Evolutionary conservation across 2,329 filamentous ascomycete genomes (phyloP), one percentile per base, ranked within the genome.

Genomic region (Verticillium nonalfalfae): DNA sequence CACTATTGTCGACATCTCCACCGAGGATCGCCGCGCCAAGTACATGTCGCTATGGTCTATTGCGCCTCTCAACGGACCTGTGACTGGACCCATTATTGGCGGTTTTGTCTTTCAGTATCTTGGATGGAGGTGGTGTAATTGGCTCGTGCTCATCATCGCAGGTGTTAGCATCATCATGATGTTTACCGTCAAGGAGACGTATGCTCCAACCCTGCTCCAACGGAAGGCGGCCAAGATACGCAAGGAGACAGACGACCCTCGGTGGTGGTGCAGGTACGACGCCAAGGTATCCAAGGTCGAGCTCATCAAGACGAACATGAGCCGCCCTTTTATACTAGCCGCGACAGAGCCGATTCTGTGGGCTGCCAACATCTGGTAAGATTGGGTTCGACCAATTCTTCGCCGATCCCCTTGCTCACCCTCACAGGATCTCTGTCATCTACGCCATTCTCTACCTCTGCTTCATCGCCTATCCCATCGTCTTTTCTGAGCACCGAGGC

Each of bases 371-470:
- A 68, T 84, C 15, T 86, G 90, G 88, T 89, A 69, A 4, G 35
- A 5, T 7, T 68, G 80, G 60, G 15, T 18, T 56, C 15, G 4
- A 7, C 4, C 9, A 3, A 33, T 31, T 31, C 36, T n/a, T 36
- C 34, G 13, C 3, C 3, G 4, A 10, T 9, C 18, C n/a, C 13
- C 2, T 4, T 4, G 1, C 4, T 14, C 4, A n/a, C n/a, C 4
- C 15, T 40, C 35, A 18, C 15, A 65, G 87, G 77, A 90, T 93
- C 71, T 94, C 90, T 0, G 78, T 96, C 45, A 85, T 96, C 39
- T 97, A 97, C 72, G 90, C 87, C 18, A 92, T 96, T 50, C 79
- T 97, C 1, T 95, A 95, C 70, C 85, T 97, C 36, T 96, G 91
- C 75, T 97, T 97, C 76, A 89, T 96, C 15, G 91, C 91, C 13